Percentiles rank a stretch among this genome's conserved stretches.
Conservation (phyloP, 768 basidiomycete genomes). For the Boletellus ananiceps region DNA sequence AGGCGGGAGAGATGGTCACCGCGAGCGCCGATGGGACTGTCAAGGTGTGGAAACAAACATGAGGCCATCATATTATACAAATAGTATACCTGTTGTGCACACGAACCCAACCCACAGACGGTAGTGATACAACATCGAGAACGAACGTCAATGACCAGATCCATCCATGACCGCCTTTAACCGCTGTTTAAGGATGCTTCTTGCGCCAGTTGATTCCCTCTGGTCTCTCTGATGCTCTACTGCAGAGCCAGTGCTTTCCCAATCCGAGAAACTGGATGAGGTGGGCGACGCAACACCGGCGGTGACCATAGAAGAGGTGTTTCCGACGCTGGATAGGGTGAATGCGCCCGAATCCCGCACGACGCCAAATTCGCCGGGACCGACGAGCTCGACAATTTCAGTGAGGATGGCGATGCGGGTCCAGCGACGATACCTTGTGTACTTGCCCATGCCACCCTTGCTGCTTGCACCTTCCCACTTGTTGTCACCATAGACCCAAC, state of each 20-base stretch:
- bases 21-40: slow-evolving; percentile 88
- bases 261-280: slow-evolving; percentile 26
- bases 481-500: slow-evolving; percentile 94
- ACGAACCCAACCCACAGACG: not conserved
- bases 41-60: slow-evolving; percentile 76
- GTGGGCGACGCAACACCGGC: slow-evolving; percentile 25
- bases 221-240: slow-evolving; percentile 18
- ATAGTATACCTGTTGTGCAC: not conserved
- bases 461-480: slow-evolving; percentile 82
- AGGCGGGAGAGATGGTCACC: slow-evolving; percentile 80
- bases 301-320: slow-evolving; percentile 25
- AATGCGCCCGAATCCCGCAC: slow-evolving; percentile 24
- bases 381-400: slow-evolving; percentile 62
- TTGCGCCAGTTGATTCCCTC: slow-evolving; percentile 14
- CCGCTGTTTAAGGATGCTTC: slow-evolving; percentile 25
- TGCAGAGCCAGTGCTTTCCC: slow-evolving; percentile 27
- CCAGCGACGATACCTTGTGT: slow-evolving; percentile 84
- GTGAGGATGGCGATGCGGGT: slow-evolving; percentile 74
- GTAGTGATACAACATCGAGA: slow-evolving; percentile 21
- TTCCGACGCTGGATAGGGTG: slow-evolving; percentile 10
- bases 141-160: slow-evolving; percentile 14
- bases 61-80: slow-evolving; percentile 1
- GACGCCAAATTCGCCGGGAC: slow-evolving; percentile 31
- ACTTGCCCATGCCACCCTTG: slow-evolving; percentile 88
- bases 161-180: slow-evolving; percentile 30